A percentile compares a stretch with the other conserved stretches of the same genome.
These are phyloP conservation scores for Panus rudis DNA, from an alignment of 768 basidiomycete species.

Conservation along the genomic window DNA sequence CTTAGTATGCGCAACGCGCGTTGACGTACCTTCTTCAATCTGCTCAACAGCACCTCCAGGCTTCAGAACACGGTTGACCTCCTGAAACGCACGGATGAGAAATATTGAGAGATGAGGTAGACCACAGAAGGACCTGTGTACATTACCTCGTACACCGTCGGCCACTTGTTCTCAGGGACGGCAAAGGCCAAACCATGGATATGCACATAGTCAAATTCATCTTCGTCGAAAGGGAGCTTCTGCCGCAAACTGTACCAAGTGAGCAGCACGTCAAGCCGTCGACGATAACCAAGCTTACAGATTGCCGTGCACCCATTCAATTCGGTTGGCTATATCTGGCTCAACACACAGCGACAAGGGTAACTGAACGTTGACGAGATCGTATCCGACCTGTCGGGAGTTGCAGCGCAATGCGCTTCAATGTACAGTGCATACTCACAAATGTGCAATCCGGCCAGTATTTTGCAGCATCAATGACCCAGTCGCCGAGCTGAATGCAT, in stretches of 20 bases:
- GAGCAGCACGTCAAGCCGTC: background rate
- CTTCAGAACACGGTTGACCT: slow-evolving; percentile 62
- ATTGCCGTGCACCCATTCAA: slow-evolving; percentile 72
- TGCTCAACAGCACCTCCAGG: slow-evolving; percentile 69
- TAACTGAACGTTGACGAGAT: slow-evolving; percentile 70
- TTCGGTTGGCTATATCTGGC: slow-evolving; percentile 43
- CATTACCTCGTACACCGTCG: slow-evolving; percentile 53
- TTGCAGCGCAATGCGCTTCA: background rate
- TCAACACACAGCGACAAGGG: slow-evolving; percentile 47
- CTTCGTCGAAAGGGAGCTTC: slow-evolving; percentile 73
- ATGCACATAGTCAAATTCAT: slow-evolving; percentile 79
- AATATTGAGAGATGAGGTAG: slow-evolving; percentile 1
- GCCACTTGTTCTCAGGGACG: slow-evolving; percentile 80
- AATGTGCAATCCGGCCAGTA: slow-evolving; percentile 61
- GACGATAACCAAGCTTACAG: slow-evolving; percentile 41
- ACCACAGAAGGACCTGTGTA: background rate
- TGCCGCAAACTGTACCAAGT: slow-evolving; percentile 51
- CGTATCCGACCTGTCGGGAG: slow-evolving; percentile 59
- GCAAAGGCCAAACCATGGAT: slow-evolving; percentile 34
- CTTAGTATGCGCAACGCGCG: background rate
- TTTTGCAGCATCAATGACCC: slow-evolving; percentile 69
- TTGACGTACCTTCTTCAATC: slow-evolving; percentile 57
- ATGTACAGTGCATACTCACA: slow-evolving; percentile 32
- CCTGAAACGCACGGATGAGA: too few species aligned
- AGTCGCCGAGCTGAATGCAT: slow-evolving; percentile 48